Conservation (phyloP, 1,284 basidiomycete species). For the Apiotrichum akiyoshidainum region DNA sequence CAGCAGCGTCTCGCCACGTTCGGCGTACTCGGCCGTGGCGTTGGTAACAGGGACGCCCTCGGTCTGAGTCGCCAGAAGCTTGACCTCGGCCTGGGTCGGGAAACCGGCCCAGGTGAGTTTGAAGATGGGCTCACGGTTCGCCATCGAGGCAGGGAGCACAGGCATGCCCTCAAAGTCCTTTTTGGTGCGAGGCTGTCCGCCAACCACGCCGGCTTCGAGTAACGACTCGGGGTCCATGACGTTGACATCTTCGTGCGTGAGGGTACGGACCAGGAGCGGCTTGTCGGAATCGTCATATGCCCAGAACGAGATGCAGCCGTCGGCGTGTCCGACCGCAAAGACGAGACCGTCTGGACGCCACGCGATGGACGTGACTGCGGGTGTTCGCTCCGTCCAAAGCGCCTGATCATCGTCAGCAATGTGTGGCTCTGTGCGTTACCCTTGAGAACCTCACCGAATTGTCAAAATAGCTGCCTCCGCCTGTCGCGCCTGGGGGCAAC, state of each 20-base stretch:
- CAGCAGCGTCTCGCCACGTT: conserved; percentile 65
- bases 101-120: conserved; percentile 81
- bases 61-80: conserved; percentile 34
- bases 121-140: conserved; percentile 74
- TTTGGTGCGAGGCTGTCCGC: conserved; percentile 38
- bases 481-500: conserved; percentile 73
- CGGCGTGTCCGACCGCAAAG: conserved; percentile 61
- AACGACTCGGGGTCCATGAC: conserved; percentile 50
- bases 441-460: conserved; percentile 18
- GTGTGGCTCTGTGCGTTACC: not conserved
- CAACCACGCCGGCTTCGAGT: conserved; percentile 47
- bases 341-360: conserved; percentile 60
- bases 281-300: conserved; percentile 73
- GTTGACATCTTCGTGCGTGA: conserved; percentile 56
- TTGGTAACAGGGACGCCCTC: conserved; percentile 36
- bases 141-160: conserved; percentile 16
- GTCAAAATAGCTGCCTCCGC: conserved; percentile 63
- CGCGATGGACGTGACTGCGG: conserved; percentile 68
- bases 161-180: conserved; percentile 28
- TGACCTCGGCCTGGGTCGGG: conserved; percentile 53
- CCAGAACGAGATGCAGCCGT: conserved; percentile 86
- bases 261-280: conserved; percentile 73
- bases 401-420: conserved; percentile 52
- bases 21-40: conserved; percentile 46
- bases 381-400: conserved; percentile 66